A percentile compares a stretch with the other conserved stretches of the same genome.
Evolutionary conservation across 495 filamentous ascomycete genomes (phyloP).

Genomic region (Acidomyces sp.): DNA sequence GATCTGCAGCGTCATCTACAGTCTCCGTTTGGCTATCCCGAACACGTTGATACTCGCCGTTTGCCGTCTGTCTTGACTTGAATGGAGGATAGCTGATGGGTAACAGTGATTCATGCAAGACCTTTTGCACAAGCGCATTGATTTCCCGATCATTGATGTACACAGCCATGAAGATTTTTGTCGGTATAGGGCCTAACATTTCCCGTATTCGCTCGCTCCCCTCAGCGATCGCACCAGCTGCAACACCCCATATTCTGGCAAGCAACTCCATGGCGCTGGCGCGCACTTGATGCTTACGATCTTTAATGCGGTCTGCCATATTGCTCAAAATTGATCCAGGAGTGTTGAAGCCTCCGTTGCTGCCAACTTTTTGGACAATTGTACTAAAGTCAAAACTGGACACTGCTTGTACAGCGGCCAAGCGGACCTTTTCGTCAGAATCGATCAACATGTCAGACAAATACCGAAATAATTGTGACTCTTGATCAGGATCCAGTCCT

Average conservation of each 20-base stretch:
- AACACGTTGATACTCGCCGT: slow-evolving; percentile 34
- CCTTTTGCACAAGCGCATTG: slow-evolving; percentile 67
- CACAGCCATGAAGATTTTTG: slow-evolving; percentile 71
- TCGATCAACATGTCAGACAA: slow-evolving; percentile 74
- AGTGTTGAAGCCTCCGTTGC: slow-evolving; percentile 54
- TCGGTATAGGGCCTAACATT: slow-evolving; percentile 65
- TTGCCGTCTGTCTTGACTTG: slow-evolving; percentile 48
- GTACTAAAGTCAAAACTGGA: slow-evolving; percentile 63
- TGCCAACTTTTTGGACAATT: slow-evolving; percentile 66
- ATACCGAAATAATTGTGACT: slow-evolving; percentile 52
- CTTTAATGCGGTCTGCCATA: slow-evolving; percentile 77
- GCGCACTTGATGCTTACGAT: slow-evolving; percentile 68
- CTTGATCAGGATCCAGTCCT: slow-evolving; percentile 65
- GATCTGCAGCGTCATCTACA: slow-evolving; percentile 43
- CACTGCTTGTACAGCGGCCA: slow-evolving; percentile 73
- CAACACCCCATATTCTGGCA: slow-evolving; percentile 81
- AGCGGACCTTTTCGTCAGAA: slow-evolving; percentile 75
- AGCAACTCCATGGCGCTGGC: slow-evolving; percentile 74
- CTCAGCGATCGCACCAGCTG: slow-evolving; percentile 69
- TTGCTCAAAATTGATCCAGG: slow-evolving; percentile 59
- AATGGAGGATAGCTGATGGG: slow-evolving; percentile 75
- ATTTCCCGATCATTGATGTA: slow-evolving; percentile 87
- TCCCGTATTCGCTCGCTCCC: slow-evolving; percentile 62
- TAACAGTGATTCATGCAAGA: slow-evolving; percentile 74
- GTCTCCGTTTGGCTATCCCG: slow-evolving; percentile 35